These are phyloP conservation scores for Claviceps spartinae DNA, from an alignment of 2,329 filamentous ascomycete species.

Conservation along the genomic window DNA sequence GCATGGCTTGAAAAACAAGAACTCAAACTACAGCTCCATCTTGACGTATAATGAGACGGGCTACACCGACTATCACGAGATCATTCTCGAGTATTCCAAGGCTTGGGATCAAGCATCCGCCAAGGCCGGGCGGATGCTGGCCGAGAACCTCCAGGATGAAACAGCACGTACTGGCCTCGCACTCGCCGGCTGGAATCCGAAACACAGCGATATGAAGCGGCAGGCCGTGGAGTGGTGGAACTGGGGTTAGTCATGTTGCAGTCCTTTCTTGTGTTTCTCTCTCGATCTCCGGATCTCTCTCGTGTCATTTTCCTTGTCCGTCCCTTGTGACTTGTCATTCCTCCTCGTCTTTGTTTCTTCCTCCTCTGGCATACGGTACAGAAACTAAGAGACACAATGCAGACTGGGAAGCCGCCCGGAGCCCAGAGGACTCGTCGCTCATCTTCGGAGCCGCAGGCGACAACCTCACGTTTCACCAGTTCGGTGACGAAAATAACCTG, in stretches of 20 bases:
- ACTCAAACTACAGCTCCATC: conserved; percentile 45
- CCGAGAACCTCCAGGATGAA: conserved; percentile 46
- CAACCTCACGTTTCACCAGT: conserved; percentile 51
- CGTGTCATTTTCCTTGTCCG: too few species aligned
- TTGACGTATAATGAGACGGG: conserved; percentile 48
- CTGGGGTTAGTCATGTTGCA: conserved; percentile 17
- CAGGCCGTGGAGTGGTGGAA: conserved; percentile 49
- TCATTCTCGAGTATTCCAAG: conserved; percentile 37
- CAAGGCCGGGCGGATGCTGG: conserved; percentile 43
- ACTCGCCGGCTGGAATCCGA: conserved; percentile 49
- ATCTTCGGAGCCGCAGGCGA: conserved; percentile 41
- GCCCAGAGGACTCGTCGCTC: conserved; percentile 42
- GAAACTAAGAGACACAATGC: background rate
- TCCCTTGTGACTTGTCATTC: too few species aligned
- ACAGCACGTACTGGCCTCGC: conserved; percentile 45
- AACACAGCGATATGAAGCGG: conserved; percentile 34
- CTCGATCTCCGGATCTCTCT: too few species aligned
- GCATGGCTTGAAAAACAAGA: conserved; percentile 39
- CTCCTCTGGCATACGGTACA: background rate
- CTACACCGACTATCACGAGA: conserved; percentile 30
- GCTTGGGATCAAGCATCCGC: conserved; percentile 31
- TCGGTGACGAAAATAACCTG: conserved; percentile 46
- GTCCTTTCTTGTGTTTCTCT: background rate
- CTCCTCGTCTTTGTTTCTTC: too few species aligned
- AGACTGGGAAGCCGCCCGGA: conserved; percentile 43